A percentile compares a stretch with the other conserved stretches of the same genome.
Evolutionary conservation across 306 rosid species (phyloP).

Genomic region (Casuarina cunninghamiana): DNA sequence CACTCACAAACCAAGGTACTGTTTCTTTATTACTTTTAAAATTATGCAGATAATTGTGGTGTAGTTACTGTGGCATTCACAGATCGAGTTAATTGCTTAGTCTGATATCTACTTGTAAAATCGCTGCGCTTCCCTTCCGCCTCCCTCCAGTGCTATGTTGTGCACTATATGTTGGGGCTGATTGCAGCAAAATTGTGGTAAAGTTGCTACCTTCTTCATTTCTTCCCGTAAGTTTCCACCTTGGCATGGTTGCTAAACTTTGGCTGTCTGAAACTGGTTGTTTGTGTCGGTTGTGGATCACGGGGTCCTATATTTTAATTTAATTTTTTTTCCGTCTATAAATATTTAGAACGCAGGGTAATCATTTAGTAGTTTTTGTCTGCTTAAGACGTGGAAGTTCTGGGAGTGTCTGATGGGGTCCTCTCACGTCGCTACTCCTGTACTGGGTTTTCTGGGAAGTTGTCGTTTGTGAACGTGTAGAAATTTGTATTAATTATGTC

Average conservation of each 20-base stretch:
- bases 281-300: not conserved
- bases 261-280: not conserved
- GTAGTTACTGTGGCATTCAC: not conserved
- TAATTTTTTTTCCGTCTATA: not conserved
- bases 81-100: constrained; percentile 2
- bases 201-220: not conserved
- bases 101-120: not conserved
- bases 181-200: not conserved
- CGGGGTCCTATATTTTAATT: not conserved
- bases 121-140: too few relatives aligned
- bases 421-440: not conserved
- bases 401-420: not conserved
- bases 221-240: not conserved
- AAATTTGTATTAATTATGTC: constrained; percentile 2
- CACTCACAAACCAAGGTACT: constrained; percentile 70
- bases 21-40: not conserved
- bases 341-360: not conserved
- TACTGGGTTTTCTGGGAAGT: constrained; percentile 1
- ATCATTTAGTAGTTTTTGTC: not conserved
- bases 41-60: not conserved
- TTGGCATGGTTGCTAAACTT: not conserved
- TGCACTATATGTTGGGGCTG: too few relatives aligned
- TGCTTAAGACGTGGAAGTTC: not conserved
- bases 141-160: too few relatives aligned
- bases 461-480: constrained; percentile 15